A percentile compares a stretch with the other conserved stretches of the same genome.
Evolutionary conservation across 179 eudicot genomes (phyloP).

Genomic region (Spinacia oleracea): DNA sequence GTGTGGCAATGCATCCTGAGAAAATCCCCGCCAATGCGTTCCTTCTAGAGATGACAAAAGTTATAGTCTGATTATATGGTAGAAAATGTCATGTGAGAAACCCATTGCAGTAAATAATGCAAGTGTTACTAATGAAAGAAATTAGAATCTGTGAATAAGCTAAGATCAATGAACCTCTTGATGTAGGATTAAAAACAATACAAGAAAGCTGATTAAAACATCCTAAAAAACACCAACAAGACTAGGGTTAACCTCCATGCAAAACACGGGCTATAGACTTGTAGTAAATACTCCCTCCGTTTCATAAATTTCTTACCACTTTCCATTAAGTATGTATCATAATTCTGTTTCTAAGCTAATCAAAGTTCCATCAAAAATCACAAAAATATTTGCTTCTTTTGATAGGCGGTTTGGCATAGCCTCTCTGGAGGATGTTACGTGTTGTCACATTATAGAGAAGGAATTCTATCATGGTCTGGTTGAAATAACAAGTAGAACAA

Average conservation of each 20-base stretch:
- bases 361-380: too few species aligned
- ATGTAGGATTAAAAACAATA: background rate
- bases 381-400: too few species aligned
- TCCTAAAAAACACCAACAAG: too few species aligned
- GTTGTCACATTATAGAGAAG: too few species aligned
- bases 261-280: too few species aligned
- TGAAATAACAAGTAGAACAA: conserved; percentile 16
- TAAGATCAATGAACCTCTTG: background rate
- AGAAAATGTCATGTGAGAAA: conserved; percentile 61
- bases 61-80: conserved; percentile 70
- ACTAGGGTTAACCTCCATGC: too few species aligned
- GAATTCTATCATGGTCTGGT: conserved; percentile 53
- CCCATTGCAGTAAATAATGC: conserved; percentile 28
- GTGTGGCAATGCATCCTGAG: conserved; percentile 54
- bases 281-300: too few species aligned
- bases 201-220: background rate
- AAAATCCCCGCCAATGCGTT: conserved; percentile 48
- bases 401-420: too few species aligned
- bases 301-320: too few species aligned
- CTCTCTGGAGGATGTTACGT: too few species aligned
- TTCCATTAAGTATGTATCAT: too few species aligned
- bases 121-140: background rate
- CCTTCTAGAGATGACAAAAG: conserved; percentile 87
- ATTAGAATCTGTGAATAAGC: background rate
- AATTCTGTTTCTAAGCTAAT: too few species aligned